phyloP scores from a whole-genome alignment of 2,329 filamentous ascomycete species.

The Ampelomyces quisqualis region DNA sequence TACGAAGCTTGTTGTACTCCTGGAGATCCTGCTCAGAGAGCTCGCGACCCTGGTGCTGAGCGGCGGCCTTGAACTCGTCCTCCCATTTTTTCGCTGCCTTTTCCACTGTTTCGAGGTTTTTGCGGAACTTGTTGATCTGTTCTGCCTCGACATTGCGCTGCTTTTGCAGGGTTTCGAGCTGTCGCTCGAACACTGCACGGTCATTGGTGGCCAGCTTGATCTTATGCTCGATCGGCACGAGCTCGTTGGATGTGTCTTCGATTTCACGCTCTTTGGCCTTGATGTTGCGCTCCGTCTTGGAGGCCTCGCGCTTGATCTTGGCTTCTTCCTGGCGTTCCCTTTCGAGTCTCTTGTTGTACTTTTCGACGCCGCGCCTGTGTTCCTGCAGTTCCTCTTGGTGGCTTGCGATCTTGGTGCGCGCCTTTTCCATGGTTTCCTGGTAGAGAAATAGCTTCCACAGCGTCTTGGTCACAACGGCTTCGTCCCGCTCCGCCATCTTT shows the following conservation, averaged over 20 bases:
- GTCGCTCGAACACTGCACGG: slow-evolving; percentile 65
- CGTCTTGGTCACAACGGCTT: slow-evolving; percentile 88
- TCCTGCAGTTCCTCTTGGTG: slow-evolving; percentile 96
- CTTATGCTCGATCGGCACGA: slow-evolving; percentile 91
- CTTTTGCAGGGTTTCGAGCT: slow-evolving; percentile 70
- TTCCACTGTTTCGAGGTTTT: slow-evolving; percentile 78
- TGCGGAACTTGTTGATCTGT: slow-evolving; percentile 71
- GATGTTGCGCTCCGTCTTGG: slow-evolving; percentile 81
- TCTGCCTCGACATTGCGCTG: slow-evolving; percentile 72
- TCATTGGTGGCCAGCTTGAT: slow-evolving; percentile 72
- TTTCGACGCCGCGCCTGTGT: slow-evolving; percentile 81
- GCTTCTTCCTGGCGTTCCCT: slow-evolving; percentile 81
- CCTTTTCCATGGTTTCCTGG: slow-evolving; percentile 89
- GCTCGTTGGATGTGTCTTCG: slow-evolving; percentile 78
- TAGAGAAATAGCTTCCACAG: slow-evolving; percentile 97
- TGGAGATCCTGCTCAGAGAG: slow-evolving; percentile 83
- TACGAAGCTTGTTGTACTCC: slow-evolving; percentile 81
- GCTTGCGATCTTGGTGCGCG: slow-evolving; percentile 83
- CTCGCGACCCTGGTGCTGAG: slow-evolving; percentile 83
- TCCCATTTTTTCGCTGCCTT: slow-evolving; percentile 90
- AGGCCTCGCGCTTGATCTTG: slow-evolving; percentile 71
- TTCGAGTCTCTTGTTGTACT: slow-evolving; percentile 78
- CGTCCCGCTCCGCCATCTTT: slow-evolving; percentile 86
- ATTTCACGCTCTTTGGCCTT: slow-evolving; percentile 83
- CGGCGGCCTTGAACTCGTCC: slow-evolving; percentile 77